Evolutionary conservation across 1,284 basidiomycete genomes (phyloP).

Genomic region (Irpex sp.): DNA sequence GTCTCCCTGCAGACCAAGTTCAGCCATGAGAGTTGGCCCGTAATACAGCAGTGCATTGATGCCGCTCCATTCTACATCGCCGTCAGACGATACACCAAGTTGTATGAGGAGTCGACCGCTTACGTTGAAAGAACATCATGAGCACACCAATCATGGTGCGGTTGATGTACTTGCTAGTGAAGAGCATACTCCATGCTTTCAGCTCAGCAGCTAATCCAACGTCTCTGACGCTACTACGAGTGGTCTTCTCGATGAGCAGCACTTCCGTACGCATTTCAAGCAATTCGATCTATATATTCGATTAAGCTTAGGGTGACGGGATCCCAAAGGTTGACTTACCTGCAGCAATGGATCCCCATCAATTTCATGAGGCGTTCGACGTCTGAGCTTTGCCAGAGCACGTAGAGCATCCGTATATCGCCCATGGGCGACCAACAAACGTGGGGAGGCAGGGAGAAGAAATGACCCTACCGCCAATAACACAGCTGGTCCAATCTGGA

Average conservation of each 20-base stretch:
- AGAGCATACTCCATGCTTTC: slow-evolving; percentile 51
- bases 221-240: slow-evolving; percentile 20
- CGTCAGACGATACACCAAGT: neutral
- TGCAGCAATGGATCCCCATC: slow-evolving; percentile 50
- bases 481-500: slow-evolving; percentile 70
- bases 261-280: slow-evolving; percentile 71
- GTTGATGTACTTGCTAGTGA: slow-evolving; percentile 46
- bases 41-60: slow-evolving; percentile 82
- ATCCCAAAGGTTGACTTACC: slow-evolving; percentile 26
- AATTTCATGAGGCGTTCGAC: slow-evolving; percentile 33
- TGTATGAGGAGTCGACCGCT: slow-evolving; percentile 20
- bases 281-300: slow-evolving; percentile 51
- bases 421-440: slow-evolving; percentile 59
- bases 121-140: slow-evolving; percentile 81
- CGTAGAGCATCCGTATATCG: slow-evolving; percentile 29
- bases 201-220: slow-evolving; percentile 35
- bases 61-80: slow-evolving; percentile 68
- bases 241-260: slow-evolving; percentile 39
- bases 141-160: slow-evolving; percentile 65
- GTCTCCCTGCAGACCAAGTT: slow-evolving; percentile 54
- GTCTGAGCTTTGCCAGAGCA: slow-evolving; percentile 54
- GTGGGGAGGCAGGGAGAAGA: slow-evolving; percentile 66
- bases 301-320: neutral
- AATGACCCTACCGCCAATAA: slow-evolving; percentile 56
- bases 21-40: slow-evolving; percentile 66